These are phyloP conservation scores for Ascobolus immersus DNA, from an alignment of 495 filamentous ascomycete genomes.

Conservation along the genomic window DNA sequence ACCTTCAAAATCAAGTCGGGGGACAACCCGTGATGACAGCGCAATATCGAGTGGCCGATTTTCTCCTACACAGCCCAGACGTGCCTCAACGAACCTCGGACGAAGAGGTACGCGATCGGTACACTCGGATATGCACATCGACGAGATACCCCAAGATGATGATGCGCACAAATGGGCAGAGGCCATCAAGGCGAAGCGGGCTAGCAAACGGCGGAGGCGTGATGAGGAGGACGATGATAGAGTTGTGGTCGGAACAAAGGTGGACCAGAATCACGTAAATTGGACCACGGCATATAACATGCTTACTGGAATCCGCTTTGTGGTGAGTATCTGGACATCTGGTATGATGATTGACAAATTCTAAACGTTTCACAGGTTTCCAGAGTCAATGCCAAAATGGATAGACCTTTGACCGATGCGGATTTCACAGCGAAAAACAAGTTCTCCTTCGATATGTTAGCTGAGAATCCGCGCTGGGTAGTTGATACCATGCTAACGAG, in stretches of 20 bases:
- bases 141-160: constrained; percentile 66
- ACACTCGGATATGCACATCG: constrained; percentile 54
- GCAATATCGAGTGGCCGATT: constrained; percentile 51
- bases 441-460: constrained; percentile 93
- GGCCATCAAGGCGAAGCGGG: constrained; percentile 67
- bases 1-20: constrained; percentile 20
- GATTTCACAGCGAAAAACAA: constrained; percentile 88
- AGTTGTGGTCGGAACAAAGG: constrained; percentile 89
- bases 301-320: constrained; percentile 94
- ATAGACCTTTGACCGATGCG: constrained; percentile 58
- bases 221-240: constrained; percentile 87
- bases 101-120: constrained; percentile 61
- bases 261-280: constrained; percentile 91
- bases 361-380: constrained; percentile 28
- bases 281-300: constrained; percentile 99
- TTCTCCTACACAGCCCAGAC: constrained; percentile 42
- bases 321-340: constrained; percentile 18
- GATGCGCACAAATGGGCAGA: constrained; percentile 84
- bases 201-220: constrained; percentile 49
- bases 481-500: constrained; percentile 4
- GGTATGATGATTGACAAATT: background rate
- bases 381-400: constrained; percentile 87
- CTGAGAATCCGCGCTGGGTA: too few species aligned
- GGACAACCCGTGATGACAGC: constrained; percentile 29
- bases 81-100: constrained; percentile 58